Conservation (phyloP, 2,329 filamentous ascomycete species). For the Anthostomella pinea region DNA sequence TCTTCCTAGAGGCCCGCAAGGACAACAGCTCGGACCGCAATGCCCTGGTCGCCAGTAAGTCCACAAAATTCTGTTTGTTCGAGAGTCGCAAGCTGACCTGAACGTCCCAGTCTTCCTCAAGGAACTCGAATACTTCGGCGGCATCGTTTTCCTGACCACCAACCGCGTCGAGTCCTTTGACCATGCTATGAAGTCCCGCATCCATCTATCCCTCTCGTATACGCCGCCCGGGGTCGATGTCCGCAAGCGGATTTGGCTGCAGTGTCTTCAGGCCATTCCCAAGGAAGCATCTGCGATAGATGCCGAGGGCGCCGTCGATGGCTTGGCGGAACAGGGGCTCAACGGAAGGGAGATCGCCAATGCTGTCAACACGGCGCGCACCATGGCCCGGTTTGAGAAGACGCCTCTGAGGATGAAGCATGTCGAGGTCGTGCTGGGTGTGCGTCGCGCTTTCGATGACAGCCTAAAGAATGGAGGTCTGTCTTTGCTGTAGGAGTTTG, state of each 20-base stretch:
- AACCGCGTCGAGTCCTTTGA: slow-evolving; percentile 39
- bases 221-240: slow-evolving; percentile 16
- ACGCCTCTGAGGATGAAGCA: slow-evolving; percentile 20
- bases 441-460: slow-evolving; percentile 22
- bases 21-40: slow-evolving; percentile 21
- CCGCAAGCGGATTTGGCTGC: slow-evolving; percentile 25
- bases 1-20: slow-evolving; percentile 26
- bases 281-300: slow-evolving; percentile 12
- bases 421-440: slow-evolving; percentile 28
- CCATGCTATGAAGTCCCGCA: slow-evolving; percentile 41
- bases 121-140: slow-evolving; percentile 41
- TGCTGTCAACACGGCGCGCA: slow-evolving; percentile 24
- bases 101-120: slow-evolving; percentile 34
- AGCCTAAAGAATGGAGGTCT: slow-evolving; percentile 18
- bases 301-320: slow-evolving; percentile 9
- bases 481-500: slow-evolving; percentile 20
- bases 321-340: slow-evolving; percentile 13
- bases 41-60: slow-evolving; percentile 24
- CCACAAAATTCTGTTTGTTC: not conserved
- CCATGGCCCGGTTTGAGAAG: slow-evolving; percentile 24
- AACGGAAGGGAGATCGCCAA: slow-evolving; percentile 30
- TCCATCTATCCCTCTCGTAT: slow-evolving; percentile 39
- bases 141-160: slow-evolving; percentile 44
- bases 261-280: slow-evolving; percentile 17
- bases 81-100: not conserved